Evolutionary conservation across 169 alveolate species (phyloP), one percentile per base, ranked within the genome.

Genomic region (Plasmodium gonderi): DNA sequence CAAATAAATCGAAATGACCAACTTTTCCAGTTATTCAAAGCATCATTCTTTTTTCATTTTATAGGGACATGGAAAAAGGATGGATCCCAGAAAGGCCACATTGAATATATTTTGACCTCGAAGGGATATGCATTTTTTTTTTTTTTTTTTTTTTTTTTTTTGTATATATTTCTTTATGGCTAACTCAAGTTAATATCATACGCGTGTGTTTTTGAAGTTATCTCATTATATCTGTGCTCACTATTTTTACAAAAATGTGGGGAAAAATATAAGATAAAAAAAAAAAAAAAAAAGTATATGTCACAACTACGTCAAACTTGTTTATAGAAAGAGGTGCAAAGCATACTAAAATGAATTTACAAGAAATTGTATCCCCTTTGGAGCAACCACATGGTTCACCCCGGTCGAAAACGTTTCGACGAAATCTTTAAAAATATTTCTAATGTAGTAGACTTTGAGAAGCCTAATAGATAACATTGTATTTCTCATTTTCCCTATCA

Each of bases 41-140:
- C 40, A 40, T 1, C 23, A 54, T 38, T 11, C 75, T 11, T 77
- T 75, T 60, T 60, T 20, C 72, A 60, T 60, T 60, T 60, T 20
- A 36, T 78, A 90, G 91, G 78, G 91, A 80, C 31, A 74, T 65
- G 20, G 91, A 81, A 51, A 80, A 72, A 68, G 91, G 85, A 29
- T 72, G 85, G 79, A 44, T 79, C 17, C 87, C 91, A 38, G 91
- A 90, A 90, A 90, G 49, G 80, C 44, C n/a, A 23, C 20, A 65
- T 40, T 80, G 83, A 89, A 75, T 29, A 5, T 60, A 23, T 36
- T 60, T n/a, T n/a, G 26, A 20, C 67, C 33, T 8, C 47, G 47
- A 11, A 12, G 80, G 33, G 42, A 11, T 29, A n/a, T 82, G 40
- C 72, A 23, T 7, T n/a, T n/a, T 60, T 60, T 60, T 60, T 54